Evolutionary conservation across 2,329 filamentous ascomycete genomes (phyloP), one percentile per base, ranked within the genome.

Genomic region (Aureobasidium sp.): DNA sequence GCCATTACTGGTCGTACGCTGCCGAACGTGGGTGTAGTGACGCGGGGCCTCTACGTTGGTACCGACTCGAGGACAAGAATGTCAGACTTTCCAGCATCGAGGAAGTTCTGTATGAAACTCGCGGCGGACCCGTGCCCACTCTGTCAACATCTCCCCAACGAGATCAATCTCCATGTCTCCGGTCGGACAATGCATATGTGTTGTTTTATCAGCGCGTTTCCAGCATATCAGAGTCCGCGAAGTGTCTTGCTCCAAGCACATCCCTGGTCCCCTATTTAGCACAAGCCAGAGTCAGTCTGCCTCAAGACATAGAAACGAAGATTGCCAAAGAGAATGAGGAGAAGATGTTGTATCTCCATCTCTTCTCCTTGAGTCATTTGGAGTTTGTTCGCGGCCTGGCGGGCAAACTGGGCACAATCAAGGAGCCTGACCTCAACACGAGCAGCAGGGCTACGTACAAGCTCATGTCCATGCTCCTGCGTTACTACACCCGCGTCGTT

Each of bases 1-100:
- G 94, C 0, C 94, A 99, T 72, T 99, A 99, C 74, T 97, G 96
- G 74, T 97, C 93, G 0, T 97, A 91, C 71, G 90, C 95, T 64
- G 62, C 58, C 29, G 53, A 64, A 29, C 46, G 60, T 25, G 46
- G 58, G 17, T 2, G 38, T 13, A 3, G 40, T 21, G 21, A 17
- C 17, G 8, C 53, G 17, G 40, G 19, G 33, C 4, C 54, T 15
- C 13, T 57, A 25, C 49, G 77, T 5, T 99, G 94, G 94, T 81
- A 95, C 10, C 90, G 96, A 69, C 96, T 96, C 74, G 97, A 99
- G 67, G 94, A 99, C 70, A 86, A 90, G n/a, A 79, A 83, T 53
- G 92, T 96, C 25, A 84, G 79, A 19, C 74, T 79, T 1, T 96
- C 93, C 79, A 87, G 96, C 66, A 84, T 87, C 9, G 76, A 77